Evolutionary conservation across 2,329 filamentous ascomycete genomes (phyloP).

Genomic region (Colletotrichum cordylinicola): DNA sequence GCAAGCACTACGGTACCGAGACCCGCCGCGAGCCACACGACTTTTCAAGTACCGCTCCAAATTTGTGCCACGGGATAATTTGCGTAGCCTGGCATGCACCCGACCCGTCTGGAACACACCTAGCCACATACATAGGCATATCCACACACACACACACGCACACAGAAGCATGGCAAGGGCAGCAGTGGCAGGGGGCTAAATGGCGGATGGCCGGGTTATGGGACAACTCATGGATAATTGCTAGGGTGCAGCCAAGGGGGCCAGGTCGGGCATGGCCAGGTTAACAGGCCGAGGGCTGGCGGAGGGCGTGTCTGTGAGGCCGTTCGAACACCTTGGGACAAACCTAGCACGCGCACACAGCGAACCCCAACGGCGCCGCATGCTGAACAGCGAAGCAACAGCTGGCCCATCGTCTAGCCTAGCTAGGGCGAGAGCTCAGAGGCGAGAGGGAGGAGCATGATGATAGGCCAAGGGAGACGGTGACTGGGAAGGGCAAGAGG

Average conservation of each 20-base stretch:
- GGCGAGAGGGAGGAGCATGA: not conserved
- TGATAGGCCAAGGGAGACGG: not conserved
- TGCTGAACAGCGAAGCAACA: not conserved
- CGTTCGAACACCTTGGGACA: not conserved
- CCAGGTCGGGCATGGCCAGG: not conserved
- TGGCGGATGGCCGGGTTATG: constrained; percentile 7
- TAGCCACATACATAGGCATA: not conserved
- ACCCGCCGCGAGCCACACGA: not conserved
- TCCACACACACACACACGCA: not conserved
- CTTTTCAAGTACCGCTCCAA: not conserved
- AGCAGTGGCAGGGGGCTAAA: not conserved
- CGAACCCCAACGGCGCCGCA: not conserved
- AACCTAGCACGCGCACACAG: not conserved
- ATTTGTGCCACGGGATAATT: not conserved
- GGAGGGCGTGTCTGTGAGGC: not conserved
- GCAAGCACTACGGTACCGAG: not conserved
- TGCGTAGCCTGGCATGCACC: not conserved
- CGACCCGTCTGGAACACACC: not conserved
- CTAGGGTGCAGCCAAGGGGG: not conserved
- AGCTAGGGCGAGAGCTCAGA: not conserved
- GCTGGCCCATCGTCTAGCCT: too few relatives aligned
- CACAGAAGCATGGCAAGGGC: not conserved
- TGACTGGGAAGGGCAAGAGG: not conserved
- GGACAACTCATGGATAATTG: constrained; percentile 1
- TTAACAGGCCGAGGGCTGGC: not conserved